A percentile compares a stretch with the other conserved stretches of the same genome.
Conservation (phyloP, 1,284 basidiomycete species). For the Cutaneotrichosporon cutaneum region DNA sequence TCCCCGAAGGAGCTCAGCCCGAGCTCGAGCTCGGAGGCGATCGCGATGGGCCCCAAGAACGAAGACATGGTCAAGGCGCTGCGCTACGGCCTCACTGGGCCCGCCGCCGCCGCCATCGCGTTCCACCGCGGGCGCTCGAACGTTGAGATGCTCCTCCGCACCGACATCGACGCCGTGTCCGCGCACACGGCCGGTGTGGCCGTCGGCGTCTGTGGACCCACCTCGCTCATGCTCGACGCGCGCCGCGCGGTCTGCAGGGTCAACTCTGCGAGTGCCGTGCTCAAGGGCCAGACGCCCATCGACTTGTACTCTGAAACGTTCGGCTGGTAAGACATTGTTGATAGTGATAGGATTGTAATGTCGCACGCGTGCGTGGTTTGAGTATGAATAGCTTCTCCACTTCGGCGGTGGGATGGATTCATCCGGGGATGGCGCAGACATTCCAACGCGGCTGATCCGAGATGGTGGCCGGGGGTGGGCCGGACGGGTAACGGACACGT, state of each 20-base stretch:
- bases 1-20: background rate
- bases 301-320: conserved; percentile 34
- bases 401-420: too few species aligned
- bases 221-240: conserved; percentile 23
- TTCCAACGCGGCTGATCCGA: background rate
- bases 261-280: conserved; percentile 23
- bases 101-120: background rate
- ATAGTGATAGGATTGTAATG: background rate
- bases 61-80: conserved; percentile 8
- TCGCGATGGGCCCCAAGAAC: background rate
- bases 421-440: too few species aligned
- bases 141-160: conserved; percentile 17
- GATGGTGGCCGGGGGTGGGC: background rate
- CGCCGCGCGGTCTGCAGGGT: conserved; percentile 27
- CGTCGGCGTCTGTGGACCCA: conserved; percentile 33
- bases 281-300: conserved; percentile 31
- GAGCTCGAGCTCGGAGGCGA: background rate
- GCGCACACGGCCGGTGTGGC: conserved; percentile 12
- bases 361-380: background rate
- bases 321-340: conserved; percentile 28
- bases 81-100: background rate
- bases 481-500: background rate
- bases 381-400: too few species aligned
- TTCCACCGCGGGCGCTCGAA: conserved; percentile 23
- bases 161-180: conserved; percentile 13